Percentiles rank a stretch among this genome's conserved stretches.
phyloP scores from a whole-genome alignment of 108 stramenopile genomes.

The Halocafeteria seosinensis region DNA sequence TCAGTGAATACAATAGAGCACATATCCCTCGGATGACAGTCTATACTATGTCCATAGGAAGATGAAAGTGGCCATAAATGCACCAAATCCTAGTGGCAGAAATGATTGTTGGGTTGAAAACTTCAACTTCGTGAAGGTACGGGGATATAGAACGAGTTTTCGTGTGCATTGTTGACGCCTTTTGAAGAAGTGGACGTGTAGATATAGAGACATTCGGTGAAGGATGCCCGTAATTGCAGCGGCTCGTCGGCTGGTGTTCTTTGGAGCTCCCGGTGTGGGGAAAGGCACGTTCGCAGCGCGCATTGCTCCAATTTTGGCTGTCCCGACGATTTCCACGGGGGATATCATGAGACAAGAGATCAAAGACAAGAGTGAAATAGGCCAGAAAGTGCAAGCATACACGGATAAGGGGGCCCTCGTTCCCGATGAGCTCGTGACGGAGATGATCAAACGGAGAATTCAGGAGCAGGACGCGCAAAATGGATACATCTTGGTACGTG shows the following conservation, averaged over 20 bases:
- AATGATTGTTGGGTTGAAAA: too few species aligned
- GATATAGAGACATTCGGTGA: too few species aligned
- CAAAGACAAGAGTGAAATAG: not conserved
- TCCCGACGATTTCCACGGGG: conserved; percentile 6
- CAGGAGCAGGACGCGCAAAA: not conserved
- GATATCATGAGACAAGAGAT: conserved; percentile 12
- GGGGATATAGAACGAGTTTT: too few species aligned
- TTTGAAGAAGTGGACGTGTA: too few species aligned
- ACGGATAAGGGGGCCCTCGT: not conserved
- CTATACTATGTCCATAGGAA: too few species aligned
- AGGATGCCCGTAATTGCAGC: too few species aligned
- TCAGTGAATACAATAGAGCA: too few species aligned
- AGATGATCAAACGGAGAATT: conserved; percentile 1
- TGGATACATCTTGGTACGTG: conserved; percentile 9
- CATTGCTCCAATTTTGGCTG: not conserved
- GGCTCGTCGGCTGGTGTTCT: conserved; percentile 10
- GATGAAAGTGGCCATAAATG: too few species aligned
- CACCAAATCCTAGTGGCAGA: too few species aligned
- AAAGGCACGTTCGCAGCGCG: conserved; percentile 14
- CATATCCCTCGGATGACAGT: too few species aligned
- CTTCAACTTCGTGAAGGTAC: too few species aligned
- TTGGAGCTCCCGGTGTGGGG: conserved; percentile 15
- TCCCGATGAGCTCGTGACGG: conserved; percentile 13
- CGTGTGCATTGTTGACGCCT: too few species aligned
- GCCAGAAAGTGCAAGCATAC: not conserved